A percentile compares a stretch with the other conserved stretches of the same genome.
Conservation (phyloP, 352 stramenopile genomes). For the Phytophthora pistaciae region DNA sequence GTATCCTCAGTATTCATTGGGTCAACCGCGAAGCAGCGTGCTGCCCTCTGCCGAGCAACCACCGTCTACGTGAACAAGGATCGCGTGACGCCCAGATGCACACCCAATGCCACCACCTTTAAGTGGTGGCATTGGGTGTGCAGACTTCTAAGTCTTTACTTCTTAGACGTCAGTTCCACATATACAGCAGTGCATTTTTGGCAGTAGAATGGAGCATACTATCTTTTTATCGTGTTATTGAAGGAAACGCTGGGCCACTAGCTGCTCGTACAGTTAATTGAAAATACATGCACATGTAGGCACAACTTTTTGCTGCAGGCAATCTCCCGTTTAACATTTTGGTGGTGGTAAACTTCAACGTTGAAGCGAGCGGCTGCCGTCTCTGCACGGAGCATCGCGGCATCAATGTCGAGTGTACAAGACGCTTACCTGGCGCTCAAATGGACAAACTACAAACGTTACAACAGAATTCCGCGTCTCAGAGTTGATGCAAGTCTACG, state of each 20-base stretch:
- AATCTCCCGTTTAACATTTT: slow-evolving; percentile 10
- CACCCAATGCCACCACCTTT: background rate
- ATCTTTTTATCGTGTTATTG: no score
- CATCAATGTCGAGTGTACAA: slow-evolving; percentile 25
- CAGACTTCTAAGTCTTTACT: background rate
- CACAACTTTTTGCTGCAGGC: background rate
- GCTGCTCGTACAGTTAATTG: background rate
- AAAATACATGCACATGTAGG: background rate
- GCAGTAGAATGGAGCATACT: no score
- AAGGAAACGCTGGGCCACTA: no score
- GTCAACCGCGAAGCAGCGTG: no score
- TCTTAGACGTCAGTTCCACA: background rate
- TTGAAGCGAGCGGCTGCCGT: slow-evolving; percentile 7
- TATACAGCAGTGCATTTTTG: no score
- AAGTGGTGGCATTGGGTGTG: no score
- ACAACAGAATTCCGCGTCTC: background rate
- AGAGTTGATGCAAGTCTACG: background rate
- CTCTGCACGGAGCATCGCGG: slow-evolving; percentile 11
- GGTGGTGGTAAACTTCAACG: slow-evolving; percentile 15
- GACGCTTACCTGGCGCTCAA: background rate
- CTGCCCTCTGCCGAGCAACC: no score
- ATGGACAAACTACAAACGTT: background rate
- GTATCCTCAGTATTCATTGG: no score
- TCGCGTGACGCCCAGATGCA: slow-evolving; percentile 7
- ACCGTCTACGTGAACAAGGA: background rate